Percentiles rank a stretch among this genome's conserved stretches.
phyloP scores from a whole-genome alignment of 257 asterid species.

The Solanum arcanum region DNA sequence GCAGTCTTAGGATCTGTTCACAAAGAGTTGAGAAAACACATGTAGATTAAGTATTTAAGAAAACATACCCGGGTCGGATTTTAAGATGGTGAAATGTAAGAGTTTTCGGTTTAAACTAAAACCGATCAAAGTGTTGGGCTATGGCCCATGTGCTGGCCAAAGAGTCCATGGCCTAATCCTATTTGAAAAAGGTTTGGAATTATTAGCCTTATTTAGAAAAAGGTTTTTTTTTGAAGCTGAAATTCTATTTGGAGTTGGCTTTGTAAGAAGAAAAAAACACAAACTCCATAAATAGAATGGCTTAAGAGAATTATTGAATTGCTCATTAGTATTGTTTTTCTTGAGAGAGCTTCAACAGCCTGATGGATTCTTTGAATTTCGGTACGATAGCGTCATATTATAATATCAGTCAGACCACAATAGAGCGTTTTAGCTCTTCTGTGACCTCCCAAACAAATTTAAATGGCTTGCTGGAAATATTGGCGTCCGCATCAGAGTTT shows the following conservation, averaged over 20 bases:
- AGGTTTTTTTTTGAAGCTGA: too few species aligned
- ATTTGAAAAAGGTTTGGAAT: neutral
- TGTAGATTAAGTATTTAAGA: neutral
- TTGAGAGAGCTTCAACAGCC: neutral
- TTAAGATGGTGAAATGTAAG: neutral
- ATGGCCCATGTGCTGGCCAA: neutral
- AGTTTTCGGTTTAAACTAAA: neutral
- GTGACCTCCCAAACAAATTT: conserved; percentile 23
- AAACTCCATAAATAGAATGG: neutral
- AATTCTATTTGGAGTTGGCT: neutral
- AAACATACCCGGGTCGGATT: neutral
- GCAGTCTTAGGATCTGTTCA: neutral
- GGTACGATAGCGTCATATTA: conserved; percentile 31
- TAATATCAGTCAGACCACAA: conserved; percentile 27
- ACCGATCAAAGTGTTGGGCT: neutral
- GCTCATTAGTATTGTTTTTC: neutral
- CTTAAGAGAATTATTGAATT: too few species aligned
- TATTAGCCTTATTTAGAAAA: too few species aligned
- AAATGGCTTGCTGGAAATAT: conserved; percentile 28
- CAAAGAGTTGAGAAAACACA: neutral
- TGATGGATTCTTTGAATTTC: conserved; percentile 22
- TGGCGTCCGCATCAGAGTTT: conserved; percentile 31
- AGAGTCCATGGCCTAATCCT: neutral
- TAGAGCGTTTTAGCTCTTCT: conserved; percentile 32
- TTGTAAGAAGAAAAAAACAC: neutral